Conservation (phyloP, 2,329 filamentous ascomycete genomes). For the Colletotrichum karsti region DNA sequence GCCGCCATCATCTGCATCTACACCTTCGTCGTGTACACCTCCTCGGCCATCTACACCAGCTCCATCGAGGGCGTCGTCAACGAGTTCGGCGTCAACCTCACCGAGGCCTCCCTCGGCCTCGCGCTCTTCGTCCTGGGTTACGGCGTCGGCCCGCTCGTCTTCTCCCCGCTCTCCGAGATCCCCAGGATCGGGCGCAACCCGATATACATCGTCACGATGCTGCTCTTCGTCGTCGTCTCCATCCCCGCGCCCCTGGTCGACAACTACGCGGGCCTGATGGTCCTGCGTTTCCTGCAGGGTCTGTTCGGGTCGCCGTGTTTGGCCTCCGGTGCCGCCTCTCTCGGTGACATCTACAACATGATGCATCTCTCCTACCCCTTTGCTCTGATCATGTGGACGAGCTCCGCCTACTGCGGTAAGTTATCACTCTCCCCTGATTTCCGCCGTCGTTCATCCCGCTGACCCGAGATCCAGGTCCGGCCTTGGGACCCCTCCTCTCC, state of each 20-base stretch:
- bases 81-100: conserved; percentile 59
- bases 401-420: conserved; percentile 45
- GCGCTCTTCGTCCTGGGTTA: conserved; percentile 72
- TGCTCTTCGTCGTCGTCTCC: conserved; percentile 72
- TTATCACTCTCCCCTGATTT: too few relatives aligned
- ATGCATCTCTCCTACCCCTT: conserved; percentile 59
- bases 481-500: conserved; percentile 67
- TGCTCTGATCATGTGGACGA: conserved; percentile 66
- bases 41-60: conserved; percentile 56
- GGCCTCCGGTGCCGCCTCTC: conserved; percentile 63
- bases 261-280: conserved; percentile 71
- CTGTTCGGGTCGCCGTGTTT: conserved; percentile 74
- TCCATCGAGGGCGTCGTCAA: conserved; percentile 56
- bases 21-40: conserved; percentile 68
- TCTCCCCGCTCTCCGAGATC: conserved; percentile 73
- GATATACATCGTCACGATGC: conserved; percentile 74
- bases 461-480: conserved; percentile 38
- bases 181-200: conserved; percentile 73
- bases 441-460: neutral
- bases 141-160: conserved; percentile 71
- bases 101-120: conserved; percentile 64
- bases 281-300: conserved; percentile 70
- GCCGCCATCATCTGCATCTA: conserved; percentile 59
- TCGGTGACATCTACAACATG: conserved; percentile 63
- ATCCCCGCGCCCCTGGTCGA: conserved; percentile 70